A percentile compares a stretch with the other conserved stretches of the same genome.
Evolutionary conservation across 768 basidiomycete genomes (phyloP).

Genomic region (Austroboletus eburneus): DNA sequence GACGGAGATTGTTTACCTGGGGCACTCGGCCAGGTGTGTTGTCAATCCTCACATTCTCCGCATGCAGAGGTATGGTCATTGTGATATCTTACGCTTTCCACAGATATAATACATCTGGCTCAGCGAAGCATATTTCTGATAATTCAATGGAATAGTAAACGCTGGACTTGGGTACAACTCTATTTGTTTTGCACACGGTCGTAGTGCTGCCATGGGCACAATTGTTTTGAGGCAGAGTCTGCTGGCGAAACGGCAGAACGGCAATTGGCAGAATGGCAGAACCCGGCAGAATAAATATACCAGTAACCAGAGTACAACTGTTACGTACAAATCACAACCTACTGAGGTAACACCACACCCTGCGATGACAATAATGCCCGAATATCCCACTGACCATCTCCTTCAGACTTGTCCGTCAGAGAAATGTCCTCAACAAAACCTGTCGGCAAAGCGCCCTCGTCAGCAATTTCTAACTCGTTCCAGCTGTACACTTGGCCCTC

Average conservation of each 20-base stretch:
- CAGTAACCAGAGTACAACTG: no score
- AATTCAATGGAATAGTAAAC: no score
- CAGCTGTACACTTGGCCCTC: slow-evolving; percentile 1
- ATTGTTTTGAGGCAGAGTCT: not conserved
- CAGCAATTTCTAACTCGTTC: not conserved
- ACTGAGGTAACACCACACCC: not conserved
- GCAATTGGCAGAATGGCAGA: not conserved
- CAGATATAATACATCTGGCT: no score
- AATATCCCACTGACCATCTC: not conserved
- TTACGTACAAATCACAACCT: not conserved
- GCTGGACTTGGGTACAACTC: no score
- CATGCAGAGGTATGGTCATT: no score
- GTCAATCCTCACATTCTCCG: no score
- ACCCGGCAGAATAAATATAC: not conserved
- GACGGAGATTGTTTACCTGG: no score
- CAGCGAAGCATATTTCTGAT: no score
- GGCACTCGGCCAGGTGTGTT: no score
- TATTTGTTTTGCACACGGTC: no score
- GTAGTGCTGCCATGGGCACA: not conserved
- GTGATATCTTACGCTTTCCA: no score
- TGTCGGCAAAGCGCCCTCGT: not conserved
- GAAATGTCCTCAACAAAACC: slow-evolving; percentile 1
- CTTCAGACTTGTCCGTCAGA: not conserved
- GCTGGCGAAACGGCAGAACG: not conserved
- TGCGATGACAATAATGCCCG: not conserved